Evolutionary conservation across 306 rosid species (phyloP).

Genomic region (Calophaca sinica): DNA sequence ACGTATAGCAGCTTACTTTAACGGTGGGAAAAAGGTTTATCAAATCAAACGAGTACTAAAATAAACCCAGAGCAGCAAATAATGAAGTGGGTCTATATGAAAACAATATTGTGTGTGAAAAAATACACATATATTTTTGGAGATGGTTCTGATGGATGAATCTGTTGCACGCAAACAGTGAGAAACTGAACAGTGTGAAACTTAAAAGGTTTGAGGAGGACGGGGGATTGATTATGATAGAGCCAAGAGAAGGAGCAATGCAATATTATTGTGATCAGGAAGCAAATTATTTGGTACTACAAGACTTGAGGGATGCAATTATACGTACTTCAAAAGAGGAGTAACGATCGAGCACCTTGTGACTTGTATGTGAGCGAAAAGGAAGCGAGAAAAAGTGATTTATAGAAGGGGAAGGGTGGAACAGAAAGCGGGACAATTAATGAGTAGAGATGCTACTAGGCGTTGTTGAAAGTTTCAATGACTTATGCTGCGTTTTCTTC

Average conservation of each 20-base stretch:
- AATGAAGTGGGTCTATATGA: too few relatives aligned
- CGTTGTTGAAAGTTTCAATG: neutral
- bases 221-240: neutral
- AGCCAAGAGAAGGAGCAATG: neutral
- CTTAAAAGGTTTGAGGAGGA: neutral
- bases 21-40: too few relatives aligned
- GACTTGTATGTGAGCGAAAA: neutral
- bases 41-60: too few relatives aligned
- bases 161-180: neutral
- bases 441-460: neutral
- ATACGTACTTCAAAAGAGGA: neutral
- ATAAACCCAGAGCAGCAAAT: too few relatives aligned
- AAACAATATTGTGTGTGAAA: too few relatives aligned
- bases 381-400: slow-evolving; percentile 18
- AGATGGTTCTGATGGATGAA: too few relatives aligned
- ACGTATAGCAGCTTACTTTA: too few relatives aligned
- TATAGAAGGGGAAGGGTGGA: neutral
- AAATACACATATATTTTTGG: too few relatives aligned
- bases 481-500: neutral
- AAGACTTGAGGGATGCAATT: neutral
- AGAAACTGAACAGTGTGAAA: neutral
- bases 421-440: slow-evolving; percentile 15
- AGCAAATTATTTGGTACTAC: neutral
- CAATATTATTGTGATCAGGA: neutral
- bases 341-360: neutral